phyloP scores from a whole-genome alignment of 805 yeast genomes.

The Monosporozyma solicola region DNA sequence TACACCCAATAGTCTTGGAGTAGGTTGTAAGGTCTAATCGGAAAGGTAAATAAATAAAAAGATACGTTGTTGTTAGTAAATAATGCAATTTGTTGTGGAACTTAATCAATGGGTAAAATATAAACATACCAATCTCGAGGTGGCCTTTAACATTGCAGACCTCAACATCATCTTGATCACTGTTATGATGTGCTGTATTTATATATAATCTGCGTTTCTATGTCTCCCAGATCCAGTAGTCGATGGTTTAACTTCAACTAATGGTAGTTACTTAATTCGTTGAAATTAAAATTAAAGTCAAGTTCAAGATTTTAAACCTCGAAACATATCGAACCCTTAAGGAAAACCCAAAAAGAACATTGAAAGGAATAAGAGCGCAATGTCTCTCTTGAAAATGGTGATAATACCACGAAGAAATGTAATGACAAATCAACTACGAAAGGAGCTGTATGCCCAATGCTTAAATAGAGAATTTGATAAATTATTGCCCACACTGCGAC shows the following conservation, averaged over 20 bases:
- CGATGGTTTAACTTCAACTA: neutral
- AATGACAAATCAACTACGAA: constrained; percentile 10
- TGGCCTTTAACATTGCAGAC: constrained; percentile 20
- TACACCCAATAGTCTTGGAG: neutral
- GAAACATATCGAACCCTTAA: neutral
- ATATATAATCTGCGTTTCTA: neutral
- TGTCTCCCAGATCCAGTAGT: neutral
- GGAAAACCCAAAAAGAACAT: neutral
- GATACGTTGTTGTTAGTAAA: neutral
- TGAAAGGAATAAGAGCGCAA: neutral
- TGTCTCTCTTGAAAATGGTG: neutral
- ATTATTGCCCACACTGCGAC: constrained; percentile 9
- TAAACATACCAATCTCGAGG: constrained; percentile 24
- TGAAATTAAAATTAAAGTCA: neutral
- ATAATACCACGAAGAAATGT: neutral
- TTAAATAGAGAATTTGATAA: constrained; percentile 20
- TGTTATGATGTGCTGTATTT: neutral
- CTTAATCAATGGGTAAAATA: neutral
- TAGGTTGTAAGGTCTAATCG: neutral
- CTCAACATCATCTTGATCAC: constrained; percentile 13
- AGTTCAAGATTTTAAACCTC: neutral
- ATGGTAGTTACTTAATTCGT: neutral
- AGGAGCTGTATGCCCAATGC: constrained; percentile 15
- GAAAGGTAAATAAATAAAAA: neutral
- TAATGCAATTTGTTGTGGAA: neutral